Base-by-base conservation (phyloP, 2,329 filamentous ascomycete genomes). In the Aspergillus eucalypticola region DNA sequence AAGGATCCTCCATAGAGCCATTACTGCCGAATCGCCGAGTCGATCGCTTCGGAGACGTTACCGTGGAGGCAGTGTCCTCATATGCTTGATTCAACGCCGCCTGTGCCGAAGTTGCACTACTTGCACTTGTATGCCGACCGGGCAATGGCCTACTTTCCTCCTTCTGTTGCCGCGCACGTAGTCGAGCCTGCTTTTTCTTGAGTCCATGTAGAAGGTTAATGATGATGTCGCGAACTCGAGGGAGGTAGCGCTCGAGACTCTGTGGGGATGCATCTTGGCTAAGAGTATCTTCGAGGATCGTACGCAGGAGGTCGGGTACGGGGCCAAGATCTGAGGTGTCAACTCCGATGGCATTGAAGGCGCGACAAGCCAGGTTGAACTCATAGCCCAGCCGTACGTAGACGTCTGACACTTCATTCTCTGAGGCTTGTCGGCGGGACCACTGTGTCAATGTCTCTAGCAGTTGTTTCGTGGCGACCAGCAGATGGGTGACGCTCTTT, bases 321-420 rank as follows among this genome's bases (percentile, higher is more conserved):
- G 96, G 96, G 59, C 95, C 95, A 11, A 99, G 83, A 75, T 99
- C 95, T 25, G 88, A 86, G 1, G 93, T 97, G 71, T 99, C 95
- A 64, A 99, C 95, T 63, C 96, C 95, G 71, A 99, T 99, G 60
- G 93, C 92, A 70, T 91, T 92, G 78, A 99, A 99, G 63, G 95
- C 94, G 58, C 95, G 90, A 76, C 94, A 98, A 27, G 95, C 95
- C 81, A 99, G 95, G 78, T 99, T 99, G 84, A 99, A 99, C 78
- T 99, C 95, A 78, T 99, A 99, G 50, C 95, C 95, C 63, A 99
- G 82, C 62, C 95, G 90, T 62, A 99, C 95, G 74, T 99, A 99
- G 69, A 99, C 95, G 75, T 99, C 95, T 11, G 95, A 98, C 61
- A 99, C 95, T 75, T 98, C 91, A 63, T 89, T 90, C 78, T 99